phyloP scores from a whole-genome alignment of 495 filamentous ascomycete genomes.

The Parathielavia appendiculata region DNA sequence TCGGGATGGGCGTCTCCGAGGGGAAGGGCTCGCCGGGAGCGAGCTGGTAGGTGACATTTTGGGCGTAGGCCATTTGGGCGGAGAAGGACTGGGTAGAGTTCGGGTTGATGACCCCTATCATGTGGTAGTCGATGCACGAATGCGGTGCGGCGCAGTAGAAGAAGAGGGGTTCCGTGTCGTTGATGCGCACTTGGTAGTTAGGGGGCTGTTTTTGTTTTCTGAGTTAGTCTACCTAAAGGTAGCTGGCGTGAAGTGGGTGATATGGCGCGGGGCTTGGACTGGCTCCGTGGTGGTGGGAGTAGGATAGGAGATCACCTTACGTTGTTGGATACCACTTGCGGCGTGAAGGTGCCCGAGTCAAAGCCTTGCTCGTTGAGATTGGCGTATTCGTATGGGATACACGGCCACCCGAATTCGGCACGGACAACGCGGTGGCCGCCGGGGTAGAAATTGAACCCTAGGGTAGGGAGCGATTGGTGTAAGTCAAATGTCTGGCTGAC shows the following conservation, averaged over 20 bases:
- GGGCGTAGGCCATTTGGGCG: slow-evolving; percentile 27
- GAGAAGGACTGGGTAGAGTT: slow-evolving; percentile 30
- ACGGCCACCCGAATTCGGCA: slow-evolving; percentile 51
- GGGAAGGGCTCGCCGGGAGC: slow-evolving; percentile 38
- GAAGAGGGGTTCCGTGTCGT: slow-evolving; percentile 55
- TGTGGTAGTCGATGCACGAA: slow-evolving; percentile 37
- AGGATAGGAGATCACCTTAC: slow-evolving; percentile 24
- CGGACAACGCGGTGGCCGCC: slow-evolving; percentile 54
- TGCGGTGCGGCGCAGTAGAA: slow-evolving; percentile 54
- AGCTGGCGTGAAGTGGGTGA: background rate
- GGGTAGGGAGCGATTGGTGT: background rate
- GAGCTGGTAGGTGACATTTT: slow-evolving; percentile 32
- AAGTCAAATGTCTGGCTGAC: background rate
- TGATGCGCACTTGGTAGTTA: slow-evolving; percentile 46
- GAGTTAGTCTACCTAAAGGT: too few relatives aligned
- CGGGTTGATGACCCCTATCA: slow-evolving; percentile 50
- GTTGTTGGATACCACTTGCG: slow-evolving; percentile 34
- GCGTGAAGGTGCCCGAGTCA: slow-evolving; percentile 40
- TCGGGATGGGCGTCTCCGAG: slow-evolving; percentile 21
- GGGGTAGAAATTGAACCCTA: slow-evolving; percentile 56
- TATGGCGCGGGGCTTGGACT: background rate
- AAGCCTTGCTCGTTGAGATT: slow-evolving; percentile 41
- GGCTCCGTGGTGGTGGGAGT: background rate
- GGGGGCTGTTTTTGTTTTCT: slow-evolving; percentile 35
- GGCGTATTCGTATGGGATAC: slow-evolving; percentile 53